These are phyloP conservation scores for Lunasporangiospora selenospora DNA, from an alignment of 192 early-diverging fungal genomes.

Conservation along the genomic window DNA sequence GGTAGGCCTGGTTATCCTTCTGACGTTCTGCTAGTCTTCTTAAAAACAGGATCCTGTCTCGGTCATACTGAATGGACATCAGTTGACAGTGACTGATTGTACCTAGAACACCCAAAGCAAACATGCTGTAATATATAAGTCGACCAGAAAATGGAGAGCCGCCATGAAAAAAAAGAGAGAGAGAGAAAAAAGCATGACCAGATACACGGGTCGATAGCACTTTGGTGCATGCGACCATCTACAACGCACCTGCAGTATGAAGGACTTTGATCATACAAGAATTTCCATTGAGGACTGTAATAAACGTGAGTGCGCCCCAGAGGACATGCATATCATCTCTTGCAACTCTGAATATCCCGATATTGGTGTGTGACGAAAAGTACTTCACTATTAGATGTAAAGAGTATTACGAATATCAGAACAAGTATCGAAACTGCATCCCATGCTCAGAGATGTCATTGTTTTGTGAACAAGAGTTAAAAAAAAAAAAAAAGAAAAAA, in stretches of 20 bases:
- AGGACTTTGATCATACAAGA: slow-evolving; percentile 49
- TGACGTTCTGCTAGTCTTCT: slow-evolving; percentile 34
- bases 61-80: slow-evolving; percentile 51
- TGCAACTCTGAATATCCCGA: slow-evolving; percentile 53
- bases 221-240: too few species aligned
- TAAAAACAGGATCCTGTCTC: slow-evolving; percentile 44
- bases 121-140: background rate
- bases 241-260: slow-evolving; percentile 53
- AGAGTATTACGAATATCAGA: too few species aligned
- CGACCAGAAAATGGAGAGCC: background rate
- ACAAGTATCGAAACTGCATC: too few species aligned
- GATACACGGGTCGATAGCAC: too few species aligned
- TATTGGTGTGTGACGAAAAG: slow-evolving; percentile 53
- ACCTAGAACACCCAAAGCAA: slow-evolving; percentile 19
- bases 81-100: slow-evolving; percentile 50
- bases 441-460: too few species aligned
- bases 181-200: background rate
- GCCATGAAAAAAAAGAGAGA: background rate
- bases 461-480: too few species aligned
- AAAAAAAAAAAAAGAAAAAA: background rate
- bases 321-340: slow-evolving; percentile 52
- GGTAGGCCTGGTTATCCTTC: slow-evolving; percentile 30
- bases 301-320: slow-evolving; percentile 55
- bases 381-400: slow-evolving; percentile 55
- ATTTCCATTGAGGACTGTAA: slow-evolving; percentile 46